A percentile compares a stretch with the other conserved stretches of the same genome.
phyloP scores from a whole-genome alignment of 2,329 filamentous ascomycete species.

The Sporothrix pseudoabietina region DNA sequence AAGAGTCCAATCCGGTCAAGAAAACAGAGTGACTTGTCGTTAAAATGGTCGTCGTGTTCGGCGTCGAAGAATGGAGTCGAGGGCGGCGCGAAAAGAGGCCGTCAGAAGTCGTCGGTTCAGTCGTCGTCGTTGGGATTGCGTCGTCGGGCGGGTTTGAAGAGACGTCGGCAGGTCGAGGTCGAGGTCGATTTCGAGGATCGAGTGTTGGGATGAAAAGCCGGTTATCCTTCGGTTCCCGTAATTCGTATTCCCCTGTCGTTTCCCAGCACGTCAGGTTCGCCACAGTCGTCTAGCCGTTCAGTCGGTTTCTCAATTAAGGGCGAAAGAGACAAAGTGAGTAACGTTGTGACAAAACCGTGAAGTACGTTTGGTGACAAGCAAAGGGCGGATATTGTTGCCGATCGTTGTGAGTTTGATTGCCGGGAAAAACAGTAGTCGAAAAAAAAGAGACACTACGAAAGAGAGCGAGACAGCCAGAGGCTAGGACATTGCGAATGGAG shows the following conservation, averaged over 20 bases:
- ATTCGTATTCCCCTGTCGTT: neutral
- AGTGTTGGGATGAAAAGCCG: no score
- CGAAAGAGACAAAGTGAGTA: neutral
- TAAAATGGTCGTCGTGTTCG: neutral
- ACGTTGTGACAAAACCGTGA: neutral
- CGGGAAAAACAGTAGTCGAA: constrained; percentile 15
- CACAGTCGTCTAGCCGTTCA: neutral
- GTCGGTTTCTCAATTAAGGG: neutral
- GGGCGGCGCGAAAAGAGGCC: neutral
- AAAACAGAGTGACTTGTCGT: neutral
- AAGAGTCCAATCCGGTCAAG: neutral
- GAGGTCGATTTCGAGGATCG: neutral
- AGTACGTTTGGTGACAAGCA: neutral
- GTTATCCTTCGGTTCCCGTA: neutral
- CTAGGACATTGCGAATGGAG: constrained; percentile 25
- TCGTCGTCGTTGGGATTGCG: neutral
- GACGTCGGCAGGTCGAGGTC: neutral
- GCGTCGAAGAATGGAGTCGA: neutral
- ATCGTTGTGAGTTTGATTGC: constrained; percentile 27
- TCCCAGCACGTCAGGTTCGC: neutral
- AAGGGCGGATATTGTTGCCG: constrained; percentile 20
- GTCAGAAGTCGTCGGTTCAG: neutral
- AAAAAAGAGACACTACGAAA: neutral
- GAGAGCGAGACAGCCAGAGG: constrained; percentile 4
- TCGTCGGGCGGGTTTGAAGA: neutral